A percentile compares a stretch with the other conserved stretches of the same genome.
Evolutionary conservation across 805 yeast genomes (phyloP).

Genomic region (Wickerhamiella musiphila): DNA sequence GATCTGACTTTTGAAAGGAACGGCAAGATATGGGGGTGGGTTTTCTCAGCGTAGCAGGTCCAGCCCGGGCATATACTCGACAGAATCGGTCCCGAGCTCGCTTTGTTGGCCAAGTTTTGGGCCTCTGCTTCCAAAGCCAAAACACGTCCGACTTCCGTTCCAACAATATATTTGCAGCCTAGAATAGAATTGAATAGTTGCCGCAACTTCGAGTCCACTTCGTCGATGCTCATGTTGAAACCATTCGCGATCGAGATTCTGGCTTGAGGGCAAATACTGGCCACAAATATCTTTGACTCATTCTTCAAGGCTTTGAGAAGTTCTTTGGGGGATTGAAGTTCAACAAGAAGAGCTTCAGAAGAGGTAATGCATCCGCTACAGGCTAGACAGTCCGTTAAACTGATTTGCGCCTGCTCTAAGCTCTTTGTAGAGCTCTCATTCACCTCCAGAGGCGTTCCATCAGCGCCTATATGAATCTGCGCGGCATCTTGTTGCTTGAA

Average conservation of each 20-base stretch:
- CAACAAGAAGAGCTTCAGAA: conserved; percentile 86
- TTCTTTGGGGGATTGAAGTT: conserved; percentile 77
- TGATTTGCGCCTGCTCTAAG: conserved; percentile 68
- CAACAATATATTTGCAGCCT: conserved; percentile 61
- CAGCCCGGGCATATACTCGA: conserved; percentile 88
- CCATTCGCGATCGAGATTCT: conserved; percentile 69
- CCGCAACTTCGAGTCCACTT: conserved; percentile 44
- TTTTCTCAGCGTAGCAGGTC: conserved; percentile 89
- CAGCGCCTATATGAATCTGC: conserved; percentile 41
- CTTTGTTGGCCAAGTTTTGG: conserved; percentile 10
- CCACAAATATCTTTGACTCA: conserved; percentile 35
- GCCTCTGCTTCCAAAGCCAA: conserved; percentile 37
- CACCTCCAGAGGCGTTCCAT: conserved; percentile 53
- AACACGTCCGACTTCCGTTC: conserved; percentile 67
- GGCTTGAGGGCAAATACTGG: conserved; percentile 72
- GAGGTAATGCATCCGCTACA: conserved; percentile 96
- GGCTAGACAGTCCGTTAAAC: conserved; percentile 84
- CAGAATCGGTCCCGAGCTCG: conserved; percentile 31
- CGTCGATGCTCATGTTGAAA: conserved; percentile 31
- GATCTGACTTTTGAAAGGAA: conserved; percentile 59
- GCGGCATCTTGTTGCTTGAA: conserved; percentile 20
- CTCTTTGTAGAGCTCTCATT: conserved; percentile 34
- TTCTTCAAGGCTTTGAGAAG: conserved; percentile 39
- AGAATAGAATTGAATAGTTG: conserved; percentile 40
- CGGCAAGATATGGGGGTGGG: conserved; percentile 72